A percentile compares a stretch with the other conserved stretches of the same genome.
Evolutionary conservation across 2,329 filamentous ascomycete genomes (phyloP).

Genomic region (Thielaviopsis populi): DNA sequence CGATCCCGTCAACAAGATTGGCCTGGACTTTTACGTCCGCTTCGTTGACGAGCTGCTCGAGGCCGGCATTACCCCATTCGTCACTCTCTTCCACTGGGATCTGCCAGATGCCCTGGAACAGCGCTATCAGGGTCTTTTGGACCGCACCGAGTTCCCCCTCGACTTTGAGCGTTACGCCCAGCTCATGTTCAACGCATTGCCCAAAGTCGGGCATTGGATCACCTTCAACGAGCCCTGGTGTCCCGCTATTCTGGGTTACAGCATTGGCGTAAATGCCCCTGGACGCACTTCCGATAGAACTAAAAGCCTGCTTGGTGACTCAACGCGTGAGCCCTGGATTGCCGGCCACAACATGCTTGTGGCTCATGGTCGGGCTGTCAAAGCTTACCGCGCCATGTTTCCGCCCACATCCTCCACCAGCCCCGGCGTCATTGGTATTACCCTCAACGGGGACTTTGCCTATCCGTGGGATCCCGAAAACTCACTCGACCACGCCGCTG

Average conservation of each 20-base stretch:
- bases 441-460: conserved; percentile 69
- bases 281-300: conserved; percentile 64
- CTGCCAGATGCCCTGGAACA: conserved; percentile 63
- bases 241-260: conserved; percentile 66
- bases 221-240: conserved; percentile 89
- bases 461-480: conserved; percentile 73
- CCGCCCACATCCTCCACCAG: conserved; percentile 38
- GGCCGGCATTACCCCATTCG: conserved; percentile 62
- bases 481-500: conserved; percentile 58
- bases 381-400: conserved; percentile 70
- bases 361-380: conserved; percentile 66
- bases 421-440: conserved; percentile 72
- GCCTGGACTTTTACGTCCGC: conserved; percentile 62
- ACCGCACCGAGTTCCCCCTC: conserved; percentile 66
- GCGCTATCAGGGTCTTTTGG: conserved; percentile 67
- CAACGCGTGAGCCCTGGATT: conserved; percentile 63
- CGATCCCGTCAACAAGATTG: conserved; percentile 66
- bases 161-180: conserved; percentile 71
- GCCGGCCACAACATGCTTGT: conserved; percentile 68
- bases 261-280: conserved; percentile 61
- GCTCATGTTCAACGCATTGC: conserved; percentile 57
- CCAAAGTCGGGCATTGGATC: conserved; percentile 74
- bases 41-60: conserved; percentile 65
- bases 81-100: conserved; percentile 84
- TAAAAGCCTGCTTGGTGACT: conserved; percentile 58